Evolutionary conservation across 257 asterid genomes (phyloP).

Genomic region (Ilex aquifolium): DNA sequence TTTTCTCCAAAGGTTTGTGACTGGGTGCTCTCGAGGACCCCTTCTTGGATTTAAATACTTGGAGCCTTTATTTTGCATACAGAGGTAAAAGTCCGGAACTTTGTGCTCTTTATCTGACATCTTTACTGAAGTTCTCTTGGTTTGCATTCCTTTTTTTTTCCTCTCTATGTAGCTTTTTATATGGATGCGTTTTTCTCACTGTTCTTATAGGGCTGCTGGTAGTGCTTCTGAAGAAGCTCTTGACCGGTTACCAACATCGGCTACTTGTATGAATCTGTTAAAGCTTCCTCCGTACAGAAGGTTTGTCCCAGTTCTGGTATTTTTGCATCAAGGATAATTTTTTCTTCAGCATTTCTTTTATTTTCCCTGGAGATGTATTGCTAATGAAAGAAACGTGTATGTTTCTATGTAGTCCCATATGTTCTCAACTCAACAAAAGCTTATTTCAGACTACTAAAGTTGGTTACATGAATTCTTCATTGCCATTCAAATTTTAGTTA

Average conservation of each 20-base stretch:
- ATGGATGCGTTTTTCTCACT: conserved; percentile 4
- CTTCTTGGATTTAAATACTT: conserved; percentile 84
- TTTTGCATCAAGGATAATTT: too few relatives aligned
- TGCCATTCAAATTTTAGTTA: too few relatives aligned
- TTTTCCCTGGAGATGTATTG: too few relatives aligned
- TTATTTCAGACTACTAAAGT: too few relatives aligned
- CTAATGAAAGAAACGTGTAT: too few relatives aligned
- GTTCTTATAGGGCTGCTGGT: conserved; percentile 74
- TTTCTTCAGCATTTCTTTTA: too few relatives aligned
- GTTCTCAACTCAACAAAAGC: too few relatives aligned
- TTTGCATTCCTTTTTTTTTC: conserved; percentile 7
- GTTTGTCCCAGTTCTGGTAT: conserved; percentile 29
- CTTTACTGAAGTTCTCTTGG: not conserved
- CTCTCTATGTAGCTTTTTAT: conserved; percentile 1
- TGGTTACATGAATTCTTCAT: too few relatives aligned
- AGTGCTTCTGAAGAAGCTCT: conserved; percentile 80
- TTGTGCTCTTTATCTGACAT: not conserved
- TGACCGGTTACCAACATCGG: conserved; percentile 90
- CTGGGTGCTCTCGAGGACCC: conserved; percentile 99
- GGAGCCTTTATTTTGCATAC: conserved; percentile 94
- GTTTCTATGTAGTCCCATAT: too few relatives aligned
- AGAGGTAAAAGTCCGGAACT: conserved; percentile 39
- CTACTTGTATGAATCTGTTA: conserved; percentile 98
- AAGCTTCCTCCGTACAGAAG: conserved; percentile 97
- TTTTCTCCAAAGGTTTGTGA: conserved; percentile 60